Conservation (phyloP, 345 rosid genomes). For the Chamaenerion angustifolium region DNA sequence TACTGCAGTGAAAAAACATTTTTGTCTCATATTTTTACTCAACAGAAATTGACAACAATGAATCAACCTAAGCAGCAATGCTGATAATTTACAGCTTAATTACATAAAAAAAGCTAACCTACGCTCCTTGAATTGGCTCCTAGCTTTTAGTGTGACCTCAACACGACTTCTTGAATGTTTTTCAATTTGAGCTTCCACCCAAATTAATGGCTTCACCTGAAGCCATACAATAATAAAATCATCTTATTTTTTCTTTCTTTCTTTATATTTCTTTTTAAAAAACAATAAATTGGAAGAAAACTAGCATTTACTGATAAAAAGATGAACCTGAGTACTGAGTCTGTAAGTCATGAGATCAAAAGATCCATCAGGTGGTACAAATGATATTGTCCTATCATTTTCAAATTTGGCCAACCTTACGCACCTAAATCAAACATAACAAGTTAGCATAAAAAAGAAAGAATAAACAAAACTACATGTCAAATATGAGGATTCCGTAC, state of each 20-base stretch:
- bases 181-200: conserved; percentile 93
- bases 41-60: not conserved
- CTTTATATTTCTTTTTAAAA: no score
- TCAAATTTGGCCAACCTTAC: conserved; percentile 93
- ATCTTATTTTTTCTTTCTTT: no score
- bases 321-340: conserved; percentile 79
- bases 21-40: not conserved
- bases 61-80: not conserved
- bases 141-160: conserved; percentile 72
- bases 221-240: conserved; percentile 1
- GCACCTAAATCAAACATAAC: conserved; percentile 31
- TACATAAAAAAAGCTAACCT: conserved; percentile 27
- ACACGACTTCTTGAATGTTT: conserved; percentile 83
- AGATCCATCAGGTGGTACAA: conserved; percentile 93
- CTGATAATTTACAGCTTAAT: conserved; percentile 1
- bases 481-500: conserved; percentile 23
- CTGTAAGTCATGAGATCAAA: conserved; percentile 96
- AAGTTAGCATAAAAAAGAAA: no score
- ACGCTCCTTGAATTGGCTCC: conserved; percentile 86
- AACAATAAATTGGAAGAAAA: no score
- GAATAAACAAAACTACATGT: not conserved
- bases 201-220: conserved; percentile 79
- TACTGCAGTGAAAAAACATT: conserved; percentile 23
- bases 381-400: conserved; percentile 87
- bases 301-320: not conserved